Conservation (phyloP, 2,329 filamentous ascomycete species). For the Pochonia chlamydosporia region DNA sequence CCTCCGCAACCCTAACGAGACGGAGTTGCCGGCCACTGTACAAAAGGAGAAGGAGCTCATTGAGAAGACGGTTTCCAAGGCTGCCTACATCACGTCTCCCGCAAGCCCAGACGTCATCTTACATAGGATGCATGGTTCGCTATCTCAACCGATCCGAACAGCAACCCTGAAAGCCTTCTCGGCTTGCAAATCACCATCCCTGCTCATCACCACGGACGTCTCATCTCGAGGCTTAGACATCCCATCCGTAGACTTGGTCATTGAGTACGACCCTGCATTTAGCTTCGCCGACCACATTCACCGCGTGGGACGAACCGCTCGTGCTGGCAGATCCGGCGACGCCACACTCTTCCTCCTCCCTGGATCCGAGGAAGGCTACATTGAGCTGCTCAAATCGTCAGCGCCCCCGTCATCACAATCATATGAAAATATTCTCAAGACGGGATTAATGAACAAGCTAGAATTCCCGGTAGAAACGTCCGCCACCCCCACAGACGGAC, state of each 20-base stretch:
- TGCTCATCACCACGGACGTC: slow-evolving; percentile 92
- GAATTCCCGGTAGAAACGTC: slow-evolving; percentile 68
- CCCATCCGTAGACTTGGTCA: slow-evolving; percentile 87
- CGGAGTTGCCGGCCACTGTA: slow-evolving; percentile 19
- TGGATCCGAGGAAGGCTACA: slow-evolving; percentile 87
- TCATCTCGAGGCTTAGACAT: slow-evolving; percentile 93
- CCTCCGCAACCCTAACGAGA: slow-evolving; percentile 44
- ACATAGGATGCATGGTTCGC: slow-evolving; percentile 85
- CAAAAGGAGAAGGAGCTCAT: slow-evolving; percentile 30
- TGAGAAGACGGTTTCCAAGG: slow-evolving; percentile 59
- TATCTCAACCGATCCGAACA: slow-evolving; percentile 82
- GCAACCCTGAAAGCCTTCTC: slow-evolving; percentile 79
- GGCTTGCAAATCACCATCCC: slow-evolving; percentile 64
- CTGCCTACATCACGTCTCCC: slow-evolving; percentile 66
- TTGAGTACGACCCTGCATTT: slow-evolving; percentile 96
- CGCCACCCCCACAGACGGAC: slow-evolving; percentile 32
- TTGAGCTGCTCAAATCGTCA: slow-evolving; percentile 58
- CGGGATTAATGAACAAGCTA: slow-evolving; percentile 56
- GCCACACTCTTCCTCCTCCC: slow-evolving; percentile 87
- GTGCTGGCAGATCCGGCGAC: slow-evolving; percentile 81
- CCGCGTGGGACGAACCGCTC: slow-evolving; percentile 88
- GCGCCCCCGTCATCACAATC: slow-evolving; percentile 43
- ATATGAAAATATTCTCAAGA: slow-evolving; percentile 54
- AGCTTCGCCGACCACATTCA: slow-evolving; percentile 90
- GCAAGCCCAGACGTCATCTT: slow-evolving; percentile 70